A percentile compares a stretch with the other conserved stretches of the same genome.
phyloP scores from a whole-genome alignment of 2,329 filamentous ascomycete genomes.

The Penicillium sp. region DNA sequence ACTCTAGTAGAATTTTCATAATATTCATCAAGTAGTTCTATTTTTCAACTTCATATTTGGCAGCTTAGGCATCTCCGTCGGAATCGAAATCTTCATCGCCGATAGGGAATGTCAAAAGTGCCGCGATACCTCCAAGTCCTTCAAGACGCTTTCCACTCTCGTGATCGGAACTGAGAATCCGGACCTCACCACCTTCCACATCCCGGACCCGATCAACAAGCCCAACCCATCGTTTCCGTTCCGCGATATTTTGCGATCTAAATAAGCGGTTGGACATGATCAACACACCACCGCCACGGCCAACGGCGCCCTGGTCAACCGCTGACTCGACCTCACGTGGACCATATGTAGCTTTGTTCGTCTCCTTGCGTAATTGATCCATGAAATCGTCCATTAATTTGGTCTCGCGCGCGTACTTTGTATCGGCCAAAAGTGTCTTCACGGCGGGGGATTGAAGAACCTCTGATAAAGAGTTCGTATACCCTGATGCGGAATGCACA shows the following conservation, averaged over 20 bases:
- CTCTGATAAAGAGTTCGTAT: slow-evolving; percentile 84
- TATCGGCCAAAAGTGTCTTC: slow-evolving; percentile 73
- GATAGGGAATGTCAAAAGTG: slow-evolving; percentile 86
- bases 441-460: slow-evolving; percentile 81
- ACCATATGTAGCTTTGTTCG: slow-evolving; percentile 89
- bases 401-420: slow-evolving; percentile 84
- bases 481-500: slow-evolving; percentile 80
- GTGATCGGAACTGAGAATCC: slow-evolving; percentile 88
- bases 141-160: slow-evolving; percentile 87
- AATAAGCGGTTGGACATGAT: slow-evolving; percentile 88
- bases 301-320: slow-evolving; percentile 83
- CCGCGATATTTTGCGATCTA: slow-evolving; percentile 73
- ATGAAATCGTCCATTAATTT: slow-evolving; percentile 82
- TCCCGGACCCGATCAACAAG: slow-evolving; percentile 86
- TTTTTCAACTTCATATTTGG: not conserved
- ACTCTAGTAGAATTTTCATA: not conserved
- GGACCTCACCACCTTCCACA: slow-evolving; percentile 77
- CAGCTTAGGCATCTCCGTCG: slow-evolving; percentile 33
- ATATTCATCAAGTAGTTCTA: not conserved
- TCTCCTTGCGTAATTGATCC: slow-evolving; percentile 74
- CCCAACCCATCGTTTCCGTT: slow-evolving; percentile 75
- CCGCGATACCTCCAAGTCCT: slow-evolving; percentile 81
- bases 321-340: slow-evolving; percentile 77
- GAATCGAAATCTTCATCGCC: slow-evolving; percentile 74
- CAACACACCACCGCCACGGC: slow-evolving; percentile 78